Percentiles rank a stretch among this genome's conserved stretches.
phyloP scores from a whole-genome alignment of 2,329 filamentous ascomycete genomes.

The Pseudocercospora musae region DNA sequence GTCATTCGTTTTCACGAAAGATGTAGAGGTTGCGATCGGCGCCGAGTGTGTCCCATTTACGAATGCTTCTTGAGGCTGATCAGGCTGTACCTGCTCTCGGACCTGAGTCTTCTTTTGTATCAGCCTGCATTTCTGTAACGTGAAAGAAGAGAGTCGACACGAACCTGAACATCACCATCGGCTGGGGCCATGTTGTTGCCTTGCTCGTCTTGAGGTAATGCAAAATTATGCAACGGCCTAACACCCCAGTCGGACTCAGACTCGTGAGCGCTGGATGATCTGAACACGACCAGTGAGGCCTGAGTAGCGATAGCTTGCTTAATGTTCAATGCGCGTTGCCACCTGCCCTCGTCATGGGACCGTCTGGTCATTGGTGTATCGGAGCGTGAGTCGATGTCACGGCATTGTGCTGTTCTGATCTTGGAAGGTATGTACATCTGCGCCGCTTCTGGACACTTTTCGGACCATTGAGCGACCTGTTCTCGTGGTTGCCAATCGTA shows the following conservation, averaged over 20 bases:
- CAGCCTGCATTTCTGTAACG: not conserved
- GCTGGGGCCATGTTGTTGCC: not conserved
- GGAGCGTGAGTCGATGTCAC: not conserved
- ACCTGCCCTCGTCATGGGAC: constrained; percentile 16
- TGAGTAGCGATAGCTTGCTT: constrained; percentile 11
- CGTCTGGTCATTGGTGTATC: not conserved
- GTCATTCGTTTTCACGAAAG: not conserved
- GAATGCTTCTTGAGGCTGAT: not conserved
- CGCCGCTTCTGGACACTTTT: not conserved
- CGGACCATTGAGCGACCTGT: not conserved
- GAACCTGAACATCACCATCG: not conserved
- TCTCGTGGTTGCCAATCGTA: not conserved
- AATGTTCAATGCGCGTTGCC: constrained; percentile 18
- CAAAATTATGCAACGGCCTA: not conserved
- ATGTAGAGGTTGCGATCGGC: not conserved
- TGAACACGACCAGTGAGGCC: constrained; percentile 20
- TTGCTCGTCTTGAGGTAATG: not conserved
- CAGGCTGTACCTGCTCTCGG: not conserved
- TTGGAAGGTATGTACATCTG: not conserved
- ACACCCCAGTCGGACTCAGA: constrained; percentile 10
- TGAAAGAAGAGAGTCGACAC: not conserved
- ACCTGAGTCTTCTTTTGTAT: not conserved
- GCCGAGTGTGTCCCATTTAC: not conserved
- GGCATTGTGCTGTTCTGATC: not conserved
- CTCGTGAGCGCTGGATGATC: constrained; percentile 21